phyloP scores from a whole-genome alignment of 2,329 filamentous ascomycete species.

The Alternaria sp. region DNA sequence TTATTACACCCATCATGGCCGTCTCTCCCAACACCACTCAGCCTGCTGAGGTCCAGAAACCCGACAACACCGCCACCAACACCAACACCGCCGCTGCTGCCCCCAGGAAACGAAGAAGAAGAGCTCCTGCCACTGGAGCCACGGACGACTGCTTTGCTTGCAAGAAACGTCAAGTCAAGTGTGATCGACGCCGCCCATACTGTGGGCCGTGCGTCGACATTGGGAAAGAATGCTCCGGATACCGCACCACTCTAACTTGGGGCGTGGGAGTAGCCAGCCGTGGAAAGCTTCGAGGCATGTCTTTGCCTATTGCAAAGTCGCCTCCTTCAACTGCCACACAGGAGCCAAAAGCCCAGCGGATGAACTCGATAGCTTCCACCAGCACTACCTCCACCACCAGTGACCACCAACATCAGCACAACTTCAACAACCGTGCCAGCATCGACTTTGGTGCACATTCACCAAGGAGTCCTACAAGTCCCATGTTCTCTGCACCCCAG shows the following conservation, averaged over 20 bases:
- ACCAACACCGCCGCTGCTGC: conserved; percentile 40
- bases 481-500: conserved; percentile 43
- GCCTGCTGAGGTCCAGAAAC: conserved; percentile 42
- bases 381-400: conserved; percentile 24
- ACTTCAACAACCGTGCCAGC: conserved; percentile 38
- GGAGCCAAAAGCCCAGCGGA: conserved; percentile 36
- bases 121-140: conserved; percentile 86
- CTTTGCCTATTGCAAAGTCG: conserved; percentile 67
- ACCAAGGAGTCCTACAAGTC: conserved; percentile 46
- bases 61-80: conserved; percentile 33
- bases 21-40: conserved; percentile 43
- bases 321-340: conserved; percentile 35
- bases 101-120: conserved; percentile 75
- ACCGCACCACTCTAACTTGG: conserved; percentile 97
- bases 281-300: conserved; percentile 89
- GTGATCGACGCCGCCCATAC: conserved; percentile 90
- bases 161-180: conserved; percentile 80
- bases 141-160: conserved; percentile 96
- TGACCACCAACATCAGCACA: conserved; percentile 34
- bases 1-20: conserved; percentile 35
- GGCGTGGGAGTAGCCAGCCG: conserved; percentile 93
- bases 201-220: conserved; percentile 93
- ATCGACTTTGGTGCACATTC: conserved; percentile 44
- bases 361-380: conserved; percentile 29
- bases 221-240: conserved; percentile 91